Evolutionary conservation across 148 eudicot genomes (phyloP).

Genomic region (Simmondsia chinensis): DNA sequence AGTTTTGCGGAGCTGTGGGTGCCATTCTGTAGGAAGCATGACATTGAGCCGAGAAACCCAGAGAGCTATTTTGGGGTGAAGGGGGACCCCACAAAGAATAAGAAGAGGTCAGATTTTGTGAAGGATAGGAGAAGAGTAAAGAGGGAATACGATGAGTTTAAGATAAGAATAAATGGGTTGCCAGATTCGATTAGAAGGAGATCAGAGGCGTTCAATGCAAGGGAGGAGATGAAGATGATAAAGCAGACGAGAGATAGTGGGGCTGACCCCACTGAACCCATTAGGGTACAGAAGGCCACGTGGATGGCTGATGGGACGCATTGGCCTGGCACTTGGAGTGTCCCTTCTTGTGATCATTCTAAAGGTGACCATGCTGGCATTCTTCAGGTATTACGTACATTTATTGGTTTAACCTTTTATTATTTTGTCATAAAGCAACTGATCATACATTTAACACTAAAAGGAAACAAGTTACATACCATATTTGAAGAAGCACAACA

Average conservation of each 20-base stretch:
- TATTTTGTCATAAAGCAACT: no score
- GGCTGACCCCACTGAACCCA: conserved; percentile 47
- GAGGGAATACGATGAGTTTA: conserved; percentile 84
- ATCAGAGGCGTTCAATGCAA: conserved; percentile 87
- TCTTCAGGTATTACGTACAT: conserved; percentile 60
- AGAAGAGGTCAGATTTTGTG: conserved; percentile 62
- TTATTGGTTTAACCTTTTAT: no score
- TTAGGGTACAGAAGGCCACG: conserved; percentile 61
- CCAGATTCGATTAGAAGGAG: conserved; percentile 80
- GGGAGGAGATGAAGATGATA: conserved; percentile 84
- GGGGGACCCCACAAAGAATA: conserved; percentile 85
- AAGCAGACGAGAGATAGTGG: conserved; percentile 65
- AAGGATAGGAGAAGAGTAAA: conserved; percentile 85
- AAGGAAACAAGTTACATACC: no score
- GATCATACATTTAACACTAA: no score
- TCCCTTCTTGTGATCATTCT: conserved; percentile 45
- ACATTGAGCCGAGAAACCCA: conserved; percentile 84
- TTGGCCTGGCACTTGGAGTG: conserved; percentile 77
- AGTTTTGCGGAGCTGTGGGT: conserved; percentile 90
- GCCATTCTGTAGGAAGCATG: conserved; percentile 78
- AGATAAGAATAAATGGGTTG: conserved; percentile 77
- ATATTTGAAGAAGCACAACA: no score
- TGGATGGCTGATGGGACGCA: conserved; percentile 98
- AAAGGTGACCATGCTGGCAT: conserved; percentile 92
- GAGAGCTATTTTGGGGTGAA: conserved; percentile 57